These are phyloP conservation scores for Trichoderma guizhouense DNA, from an alignment of 2,329 filamentous ascomycete genomes.

Conservation along the genomic window DNA sequence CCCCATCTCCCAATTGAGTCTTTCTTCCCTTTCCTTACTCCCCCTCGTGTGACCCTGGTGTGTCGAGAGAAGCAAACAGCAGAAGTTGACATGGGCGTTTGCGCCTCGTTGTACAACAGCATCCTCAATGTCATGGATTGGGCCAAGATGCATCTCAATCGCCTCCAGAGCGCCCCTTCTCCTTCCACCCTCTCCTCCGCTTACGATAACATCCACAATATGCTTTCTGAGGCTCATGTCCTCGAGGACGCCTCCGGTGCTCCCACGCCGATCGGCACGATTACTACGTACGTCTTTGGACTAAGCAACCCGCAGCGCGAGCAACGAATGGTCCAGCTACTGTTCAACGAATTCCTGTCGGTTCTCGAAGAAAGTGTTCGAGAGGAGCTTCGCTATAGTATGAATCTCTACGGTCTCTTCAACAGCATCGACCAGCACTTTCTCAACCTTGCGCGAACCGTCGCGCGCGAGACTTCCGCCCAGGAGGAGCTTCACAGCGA, in stretches of 20 bases:
- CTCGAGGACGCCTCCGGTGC: slow-evolving; percentile 52
- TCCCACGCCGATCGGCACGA: slow-evolving; percentile 65
- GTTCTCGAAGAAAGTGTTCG: slow-evolving; percentile 88
- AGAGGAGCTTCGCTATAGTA: slow-evolving; percentile 75
- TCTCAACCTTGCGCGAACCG: slow-evolving; percentile 78
- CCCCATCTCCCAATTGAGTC: neutral
- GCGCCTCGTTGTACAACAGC: slow-evolving; percentile 39
- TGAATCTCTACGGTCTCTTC: slow-evolving; percentile 82
- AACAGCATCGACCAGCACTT: slow-evolving; percentile 89
- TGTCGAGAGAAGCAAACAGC: slow-evolving; percentile 12
- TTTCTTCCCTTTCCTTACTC: neutral
- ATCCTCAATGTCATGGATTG: slow-evolving; percentile 96
- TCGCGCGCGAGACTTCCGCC: slow-evolving; percentile 75
- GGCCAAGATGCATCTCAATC: slow-evolving; percentile 79
- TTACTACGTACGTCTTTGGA: slow-evolving; percentile 74
- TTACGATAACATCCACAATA: slow-evolving; percentile 78
- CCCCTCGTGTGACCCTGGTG: slow-evolving; percentile 11
- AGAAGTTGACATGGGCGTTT: slow-evolving; percentile 17
- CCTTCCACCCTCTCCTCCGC: slow-evolving; percentile 60
- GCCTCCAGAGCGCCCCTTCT: slow-evolving; percentile 59
- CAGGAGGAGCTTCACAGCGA: slow-evolving; percentile 81
- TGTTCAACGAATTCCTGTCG: slow-evolving; percentile 77
- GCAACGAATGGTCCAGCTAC: slow-evolving; percentile 74
- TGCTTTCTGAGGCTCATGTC: slow-evolving; percentile 63
- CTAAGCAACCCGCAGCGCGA: slow-evolving; percentile 78